phyloP scores from a whole-genome alignment of 306 rosid species.

The Prunus persica region Prunus_persica_NCBIv2 NC_034010.1:1827001-1827500 shows the following conservation, averaged over 20 bases:
- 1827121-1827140: not conserved
- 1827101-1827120: not conserved
- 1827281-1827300: constrained; percentile 32
- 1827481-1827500: constrained; percentile 60
- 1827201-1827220: constrained; percentile 38
- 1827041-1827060: not conserved
- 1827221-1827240: constrained; percentile 23
- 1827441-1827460: not conserved
- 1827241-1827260: constrained; percentile 20
- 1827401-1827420: not conserved
- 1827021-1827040: not conserved
- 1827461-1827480: constrained; percentile 66
- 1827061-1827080: not conserved
- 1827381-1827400: not conserved
- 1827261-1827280: constrained; percentile 26
- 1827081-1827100: not conserved
- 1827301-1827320: constrained; percentile 66
- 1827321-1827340: constrained; percentile 64
- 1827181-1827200: not conserved
- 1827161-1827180: not conserved
- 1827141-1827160: not conserved
- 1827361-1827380: constrained; percentile 58
- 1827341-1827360: constrained; percentile 69
- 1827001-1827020: not conserved
- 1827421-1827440: not conserved